Evolutionary conservation across 2,329 filamentous ascomycete species (phyloP).

Genomic region (Cercospora zeae-maydis): DNA sequence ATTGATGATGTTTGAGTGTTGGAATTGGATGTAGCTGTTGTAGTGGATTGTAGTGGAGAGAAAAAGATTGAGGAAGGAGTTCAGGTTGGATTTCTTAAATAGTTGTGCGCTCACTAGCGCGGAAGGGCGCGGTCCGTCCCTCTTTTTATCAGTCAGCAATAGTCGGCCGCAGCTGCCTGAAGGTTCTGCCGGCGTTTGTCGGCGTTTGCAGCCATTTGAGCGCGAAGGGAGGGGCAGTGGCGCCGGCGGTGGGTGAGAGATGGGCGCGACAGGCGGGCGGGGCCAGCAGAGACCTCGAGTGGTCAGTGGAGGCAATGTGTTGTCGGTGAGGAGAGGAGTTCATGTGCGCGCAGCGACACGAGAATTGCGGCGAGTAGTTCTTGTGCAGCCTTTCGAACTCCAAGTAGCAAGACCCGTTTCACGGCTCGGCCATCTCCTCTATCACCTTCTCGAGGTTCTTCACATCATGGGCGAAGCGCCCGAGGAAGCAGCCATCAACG

Average conservation of each 20-base stretch:
- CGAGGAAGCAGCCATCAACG: conserved; percentile 77
- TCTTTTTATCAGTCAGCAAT: neutral
- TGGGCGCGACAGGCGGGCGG: neutral
- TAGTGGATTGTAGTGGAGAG: neutral
- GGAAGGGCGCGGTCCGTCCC: neutral
- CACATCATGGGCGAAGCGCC: conserved; percentile 75
- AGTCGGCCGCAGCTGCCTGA: neutral
- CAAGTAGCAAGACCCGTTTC: neutral
- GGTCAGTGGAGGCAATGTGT: neutral
- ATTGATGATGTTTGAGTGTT: neutral
- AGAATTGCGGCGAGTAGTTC: neutral
- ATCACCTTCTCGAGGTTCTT: conserved; percentile 69
- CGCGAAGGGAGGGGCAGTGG: neutral
- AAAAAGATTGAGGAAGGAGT: neutral
- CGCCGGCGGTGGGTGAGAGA: neutral
- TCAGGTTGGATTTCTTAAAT: neutral
- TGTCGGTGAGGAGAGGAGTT: neutral
- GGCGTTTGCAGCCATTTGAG: neutral
- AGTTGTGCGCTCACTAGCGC: neutral
- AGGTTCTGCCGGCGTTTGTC: neutral
- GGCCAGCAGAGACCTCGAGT: neutral
- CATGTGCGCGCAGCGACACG: neutral
- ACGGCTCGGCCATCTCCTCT: conserved; percentile 55
- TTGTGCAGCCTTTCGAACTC: neutral
- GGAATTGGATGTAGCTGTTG: neutral